phyloP scores from a whole-genome alignment of 2,329 filamentous ascomycete species.

The Pseudogymnoascus verrucosus region DNA sequence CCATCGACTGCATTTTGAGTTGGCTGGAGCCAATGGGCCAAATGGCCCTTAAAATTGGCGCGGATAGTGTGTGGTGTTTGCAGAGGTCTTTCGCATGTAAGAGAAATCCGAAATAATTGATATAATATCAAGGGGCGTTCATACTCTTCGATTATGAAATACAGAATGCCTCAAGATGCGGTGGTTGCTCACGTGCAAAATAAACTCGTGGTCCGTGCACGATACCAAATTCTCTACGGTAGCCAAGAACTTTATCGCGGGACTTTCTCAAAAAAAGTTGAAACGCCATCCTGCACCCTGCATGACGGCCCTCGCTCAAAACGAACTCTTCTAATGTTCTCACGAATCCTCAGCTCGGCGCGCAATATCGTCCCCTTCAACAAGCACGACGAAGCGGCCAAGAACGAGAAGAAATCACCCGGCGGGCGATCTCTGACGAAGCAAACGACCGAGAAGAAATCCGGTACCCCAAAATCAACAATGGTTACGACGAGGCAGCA shows the following conservation, averaged over 20 bases:
- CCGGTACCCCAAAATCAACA: background rate
- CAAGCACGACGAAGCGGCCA: conserved; percentile 1
- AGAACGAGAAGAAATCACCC: conserved; percentile 7
- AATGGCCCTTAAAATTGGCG: background rate
- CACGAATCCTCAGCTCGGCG: conserved; percentile 10
- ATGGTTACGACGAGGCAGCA: conserved; percentile 13
- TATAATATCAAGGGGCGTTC: background rate
- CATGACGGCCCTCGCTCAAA: conserved; percentile 1
- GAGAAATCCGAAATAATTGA: background rate
- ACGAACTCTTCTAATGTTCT: conserved; percentile 10
- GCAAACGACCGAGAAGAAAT: background rate
- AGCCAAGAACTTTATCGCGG: background rate
- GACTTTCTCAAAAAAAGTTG: conserved; percentile 4
- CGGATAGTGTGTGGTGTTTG: background rate
- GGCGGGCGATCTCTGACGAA: background rate
- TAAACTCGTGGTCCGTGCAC: conserved; percentile 3
- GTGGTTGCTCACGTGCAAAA: conserved; percentile 3
- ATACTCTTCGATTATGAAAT: background rate
- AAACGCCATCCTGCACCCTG: conserved; percentile 5
- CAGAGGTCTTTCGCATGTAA: background rate
- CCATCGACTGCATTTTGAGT: background rate
- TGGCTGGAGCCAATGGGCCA: background rate
- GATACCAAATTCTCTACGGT: conserved; percentile 6
- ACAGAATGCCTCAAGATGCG: background rate
- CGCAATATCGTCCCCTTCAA: conserved; percentile 10